Percentiles rank a stretch among this genome's conserved stretches.
phyloP scores from a whole-genome alignment of 345 rosid genomes.

The Syzygium grande region DNA sequence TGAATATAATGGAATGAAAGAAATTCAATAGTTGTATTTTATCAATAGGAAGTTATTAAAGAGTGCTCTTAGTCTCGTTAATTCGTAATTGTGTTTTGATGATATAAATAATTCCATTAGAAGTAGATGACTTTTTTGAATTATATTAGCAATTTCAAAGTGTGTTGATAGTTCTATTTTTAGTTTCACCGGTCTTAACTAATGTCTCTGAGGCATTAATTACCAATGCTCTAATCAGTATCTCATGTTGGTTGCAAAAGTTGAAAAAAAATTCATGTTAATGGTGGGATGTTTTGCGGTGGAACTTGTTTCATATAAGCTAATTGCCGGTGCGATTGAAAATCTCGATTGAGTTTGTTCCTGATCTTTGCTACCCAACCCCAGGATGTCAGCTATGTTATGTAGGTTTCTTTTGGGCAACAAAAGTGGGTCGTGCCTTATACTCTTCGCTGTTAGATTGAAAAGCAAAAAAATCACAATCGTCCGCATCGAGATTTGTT shows the following conservation, averaged over 20 bases:
- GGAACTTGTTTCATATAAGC: not conserved
- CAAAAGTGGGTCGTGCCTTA: no score
- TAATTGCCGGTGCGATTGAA: no score
- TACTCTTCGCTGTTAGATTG: no score
- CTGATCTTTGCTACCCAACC: no score
- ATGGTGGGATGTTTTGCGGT: not conserved
- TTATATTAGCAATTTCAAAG: not conserved
- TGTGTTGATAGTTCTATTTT: not conserved
- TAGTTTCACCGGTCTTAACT: not conserved
- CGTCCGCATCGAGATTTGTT: no score
- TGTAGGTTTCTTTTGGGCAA: no score
- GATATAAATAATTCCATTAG: not conserved
- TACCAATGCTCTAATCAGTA: rapidly evolving
- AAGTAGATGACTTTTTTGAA: not conserved
- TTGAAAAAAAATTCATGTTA: not conserved
- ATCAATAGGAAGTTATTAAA: not conserved
- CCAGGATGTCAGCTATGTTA: no score
- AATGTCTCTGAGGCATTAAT: not conserved
- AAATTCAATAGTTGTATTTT: not conserved
- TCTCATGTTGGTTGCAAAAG: not conserved
- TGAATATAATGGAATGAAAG: not conserved
- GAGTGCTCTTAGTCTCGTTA: not conserved
- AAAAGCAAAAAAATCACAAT: no score
- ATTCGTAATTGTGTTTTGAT: not conserved
- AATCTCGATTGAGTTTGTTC: no score